Base-by-base conservation (phyloP, 345 rosid species). In the Camelina neglecta region DNA sequence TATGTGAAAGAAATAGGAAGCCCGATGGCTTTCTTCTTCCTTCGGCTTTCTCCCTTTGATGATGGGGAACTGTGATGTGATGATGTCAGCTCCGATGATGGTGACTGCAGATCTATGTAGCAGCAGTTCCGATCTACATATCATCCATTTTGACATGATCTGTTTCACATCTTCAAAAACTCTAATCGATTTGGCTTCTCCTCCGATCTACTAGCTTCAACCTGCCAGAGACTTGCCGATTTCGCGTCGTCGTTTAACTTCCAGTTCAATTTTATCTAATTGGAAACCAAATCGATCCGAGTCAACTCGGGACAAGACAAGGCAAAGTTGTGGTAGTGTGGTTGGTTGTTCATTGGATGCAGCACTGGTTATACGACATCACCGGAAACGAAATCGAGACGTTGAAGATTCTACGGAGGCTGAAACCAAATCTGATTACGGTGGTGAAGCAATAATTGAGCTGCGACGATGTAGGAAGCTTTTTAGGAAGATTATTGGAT, bases 91-190 rank as follows among this genome's bases (percentile, higher is more conserved):
- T 26, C 29, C 0, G 29, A 26, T 3, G 29, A 26, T 26, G 29
- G 29, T 26, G 29, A 26, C 29, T 26, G 1, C 29, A 26, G 4
- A 26, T 26, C 4, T 26, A 26, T 26, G 4, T 26, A 26, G 29
- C 29, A 26, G 4, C 29, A 26, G 29, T 26, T 26, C 29, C 29
- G 29, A 26, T 26, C 29, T 26, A 26, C 29, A 26, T 26, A 26
- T 26, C 29, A 26, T 26, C 29, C 29, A 3, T 26, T 26, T 26
- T 26, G 29, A 26, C 4, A 4, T 26, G 29, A 26, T 13, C 65
- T 94, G 71, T 94, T 94, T 83, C 94, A 94, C 88, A 94, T 94
- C 75, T 93, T 9, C 83, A 79, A 35, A 93, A 91, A 81, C 82
- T 87, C 75, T 90, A 88, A 8, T 91, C 98, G 6, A 41, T 93